phyloP scores from a whole-genome alignment of 2,329 filamentous ascomycete genomes.

The Aspergillus calidoustus region DNA sequence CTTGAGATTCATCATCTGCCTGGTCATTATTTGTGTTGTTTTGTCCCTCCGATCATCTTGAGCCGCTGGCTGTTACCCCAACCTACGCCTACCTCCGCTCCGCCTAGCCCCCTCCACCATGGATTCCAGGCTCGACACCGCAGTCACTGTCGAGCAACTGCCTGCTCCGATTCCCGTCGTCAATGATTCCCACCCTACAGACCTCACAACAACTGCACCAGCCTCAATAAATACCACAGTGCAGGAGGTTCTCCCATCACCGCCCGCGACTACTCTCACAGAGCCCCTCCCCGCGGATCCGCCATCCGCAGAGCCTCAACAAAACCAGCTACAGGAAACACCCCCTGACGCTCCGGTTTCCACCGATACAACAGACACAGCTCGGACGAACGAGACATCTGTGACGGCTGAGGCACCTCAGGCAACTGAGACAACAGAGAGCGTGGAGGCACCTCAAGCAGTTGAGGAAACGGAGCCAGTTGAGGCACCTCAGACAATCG shows the following conservation, averaged over 20 bases:
- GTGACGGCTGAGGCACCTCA: neutral
- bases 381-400: neutral
- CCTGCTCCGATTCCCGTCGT: constrained; percentile 22
- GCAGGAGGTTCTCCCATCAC: constrained; percentile 18
- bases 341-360: neutral
- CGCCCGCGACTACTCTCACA: neutral
- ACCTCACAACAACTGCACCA: neutral
- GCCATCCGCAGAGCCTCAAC: constrained; percentile 10
- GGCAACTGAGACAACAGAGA: neutral
- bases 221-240: constrained; percentile 11
- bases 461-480: constrained; percentile 7
- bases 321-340: neutral
- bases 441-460: neutral
- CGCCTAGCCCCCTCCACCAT: constrained; percentile 17
- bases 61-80: neutral
- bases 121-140: constrained; percentile 23
- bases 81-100: neutral
- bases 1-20: neutral
- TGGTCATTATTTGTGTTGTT: neutral
- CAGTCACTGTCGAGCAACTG: constrained; percentile 21
- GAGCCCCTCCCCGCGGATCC: constrained; percentile 9
- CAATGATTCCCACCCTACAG: constrained; percentile 10
- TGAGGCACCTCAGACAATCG: constrained; percentile 11
- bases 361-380: neutral
- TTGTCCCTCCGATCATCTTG: neutral